Evolutionary conservation across 345 rosid species (phyloP).

Genomic region (Conringia planisiliqua): DNA sequence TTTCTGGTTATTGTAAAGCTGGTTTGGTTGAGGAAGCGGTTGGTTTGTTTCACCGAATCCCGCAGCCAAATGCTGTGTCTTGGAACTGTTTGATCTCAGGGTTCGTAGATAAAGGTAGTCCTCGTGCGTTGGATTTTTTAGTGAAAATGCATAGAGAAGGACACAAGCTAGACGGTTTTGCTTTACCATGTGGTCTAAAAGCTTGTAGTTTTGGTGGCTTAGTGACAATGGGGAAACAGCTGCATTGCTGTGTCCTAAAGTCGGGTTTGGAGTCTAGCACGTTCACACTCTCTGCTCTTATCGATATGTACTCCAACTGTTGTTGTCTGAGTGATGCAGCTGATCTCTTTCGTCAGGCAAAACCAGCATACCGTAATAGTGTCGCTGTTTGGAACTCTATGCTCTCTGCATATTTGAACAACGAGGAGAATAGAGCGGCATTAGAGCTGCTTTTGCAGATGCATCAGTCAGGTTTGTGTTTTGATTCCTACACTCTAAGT

Average conservation of each 20-base stretch:
- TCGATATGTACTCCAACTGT: constrained; percentile 74
- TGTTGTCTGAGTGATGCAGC: constrained; percentile 39
- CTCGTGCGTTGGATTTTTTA: constrained; percentile 45
- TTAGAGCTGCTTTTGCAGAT: constrained; percentile 41
- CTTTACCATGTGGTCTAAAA: constrained; percentile 67
- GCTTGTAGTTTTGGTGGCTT: constrained; percentile 44
- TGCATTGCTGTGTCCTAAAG: constrained; percentile 53
- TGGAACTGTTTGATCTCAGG: constrained; percentile 77
- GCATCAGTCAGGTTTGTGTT: constrained; percentile 35
- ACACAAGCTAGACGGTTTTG: constrained; percentile 51
- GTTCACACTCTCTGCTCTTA: constrained; percentile 51
- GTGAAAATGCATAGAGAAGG: constrained; percentile 61
- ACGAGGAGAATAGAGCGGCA: constrained; percentile 46
- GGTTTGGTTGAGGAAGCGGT: constrained; percentile 60
- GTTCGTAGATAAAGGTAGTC: constrained; percentile 51
- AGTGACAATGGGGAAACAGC: constrained; percentile 49
- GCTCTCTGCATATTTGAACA: constrained; percentile 55
- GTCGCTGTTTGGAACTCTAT: constrained; percentile 59
- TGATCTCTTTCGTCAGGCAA: constrained; percentile 34
- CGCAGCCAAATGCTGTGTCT: constrained; percentile 48
- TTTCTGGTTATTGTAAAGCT: constrained; percentile 61
- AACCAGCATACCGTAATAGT: constrained; percentile 7
- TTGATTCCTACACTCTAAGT: constrained; percentile 63
- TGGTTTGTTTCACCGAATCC: constrained; percentile 48
- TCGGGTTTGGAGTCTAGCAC: constrained; percentile 54